Conservation (phyloP, 2,329 filamentous ascomycete genomes). For the Colletotrichum somersetense region DNA sequence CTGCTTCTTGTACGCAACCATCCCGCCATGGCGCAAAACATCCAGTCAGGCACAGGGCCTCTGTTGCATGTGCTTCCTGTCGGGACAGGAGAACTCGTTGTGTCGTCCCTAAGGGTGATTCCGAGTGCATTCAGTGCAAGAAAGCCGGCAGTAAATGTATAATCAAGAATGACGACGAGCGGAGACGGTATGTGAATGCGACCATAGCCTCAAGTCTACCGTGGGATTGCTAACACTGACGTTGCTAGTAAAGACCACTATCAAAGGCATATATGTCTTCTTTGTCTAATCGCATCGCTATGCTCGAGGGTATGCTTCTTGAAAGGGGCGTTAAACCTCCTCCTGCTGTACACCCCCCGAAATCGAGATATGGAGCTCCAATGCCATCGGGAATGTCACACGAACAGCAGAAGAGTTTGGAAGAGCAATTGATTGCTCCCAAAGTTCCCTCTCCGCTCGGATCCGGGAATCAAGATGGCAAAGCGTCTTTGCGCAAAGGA, state of each 20-base stretch:
- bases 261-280: slow-evolving; percentile 71
- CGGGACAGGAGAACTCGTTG: slow-evolving; percentile 62
- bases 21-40: slow-evolving; percentile 50
- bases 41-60: slow-evolving; percentile 61
- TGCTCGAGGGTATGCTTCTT: slow-evolving; percentile 65
- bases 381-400: slow-evolving; percentile 41
- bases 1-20: slow-evolving; percentile 48
- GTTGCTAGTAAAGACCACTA: slow-evolving; percentile 59
- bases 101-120: slow-evolving; percentile 65
- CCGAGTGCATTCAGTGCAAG: slow-evolving; percentile 65
- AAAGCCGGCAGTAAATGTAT: slow-evolving; percentile 63
- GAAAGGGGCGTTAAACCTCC: slow-evolving; percentile 63
- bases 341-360: slow-evolving; percentile 65
- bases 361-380: slow-evolving; percentile 58
- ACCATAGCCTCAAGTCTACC: background rate
- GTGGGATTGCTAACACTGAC: slow-evolving; percentile 29
- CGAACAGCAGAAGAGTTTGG: slow-evolving; percentile 34
- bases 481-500: slow-evolving; percentile 46
- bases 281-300: slow-evolving; percentile 64
- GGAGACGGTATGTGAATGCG: slow-evolving; percentile 58
- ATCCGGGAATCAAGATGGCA: slow-evolving; percentile 51
- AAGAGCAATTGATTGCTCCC: slow-evolving; percentile 39
- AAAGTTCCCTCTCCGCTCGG: slow-evolving; percentile 50
- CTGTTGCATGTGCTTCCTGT: slow-evolving; percentile 67
- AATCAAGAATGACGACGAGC: slow-evolving; percentile 70